These are phyloP conservation scores for Ceratocystiopsis brevicomis DNA, from an alignment of 2,329 filamentous ascomycete genomes.

Conservation along the genomic window DNA sequence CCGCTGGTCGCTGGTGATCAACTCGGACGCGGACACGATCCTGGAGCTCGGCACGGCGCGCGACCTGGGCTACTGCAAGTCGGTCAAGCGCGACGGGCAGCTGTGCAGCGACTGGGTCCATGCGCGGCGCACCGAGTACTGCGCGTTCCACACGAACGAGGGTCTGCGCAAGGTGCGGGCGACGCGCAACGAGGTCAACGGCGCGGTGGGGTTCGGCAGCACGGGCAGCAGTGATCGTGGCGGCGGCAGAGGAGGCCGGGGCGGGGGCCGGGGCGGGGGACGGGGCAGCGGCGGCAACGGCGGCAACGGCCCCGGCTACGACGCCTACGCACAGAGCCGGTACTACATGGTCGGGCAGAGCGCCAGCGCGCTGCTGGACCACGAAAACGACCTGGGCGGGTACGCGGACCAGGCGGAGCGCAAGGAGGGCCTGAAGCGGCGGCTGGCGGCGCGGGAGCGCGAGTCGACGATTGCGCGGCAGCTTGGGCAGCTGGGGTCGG, in stretches of 20 bases:
- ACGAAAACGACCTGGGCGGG: slow-evolving; percentile 30
- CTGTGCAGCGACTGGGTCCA: slow-evolving; percentile 75
- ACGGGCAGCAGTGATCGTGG: slow-evolving; percentile 14
- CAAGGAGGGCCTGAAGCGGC: slow-evolving; percentile 46
- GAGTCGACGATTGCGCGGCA: slow-evolving; percentile 54
- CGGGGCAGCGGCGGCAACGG: slow-evolving; percentile 25
- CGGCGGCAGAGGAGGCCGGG: slow-evolving; percentile 19
- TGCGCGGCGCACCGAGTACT: slow-evolving; percentile 69
- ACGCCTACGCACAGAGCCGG: slow-evolving; percentile 37
- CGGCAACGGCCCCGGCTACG: slow-evolving; percentile 25
- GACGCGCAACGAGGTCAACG: slow-evolving; percentile 62
- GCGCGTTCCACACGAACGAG: slow-evolving; percentile 79
- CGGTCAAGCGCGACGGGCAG: slow-evolving; percentile 66
- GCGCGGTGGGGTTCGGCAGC: slow-evolving; percentile 37
- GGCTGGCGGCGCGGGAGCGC: slow-evolving; percentile 47
- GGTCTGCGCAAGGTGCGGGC: slow-evolving; percentile 50
- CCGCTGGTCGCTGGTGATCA: slow-evolving; percentile 68
- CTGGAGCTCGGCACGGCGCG: slow-evolving; percentile 72
- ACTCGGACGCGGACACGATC: slow-evolving; percentile 71
- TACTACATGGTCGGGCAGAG: slow-evolving; percentile 29
- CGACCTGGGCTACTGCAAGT: slow-evolving; percentile 78
- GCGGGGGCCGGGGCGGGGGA: slow-evolving; percentile 31
- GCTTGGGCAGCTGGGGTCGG: slow-evolving; percentile 43
- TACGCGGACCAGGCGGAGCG: slow-evolving; percentile 39
- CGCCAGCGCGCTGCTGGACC: slow-evolving; percentile 29